A percentile compares a stretch with the other conserved stretches of the same genome.
Evolutionary conservation across 176 grass and related monocot species (phyloP).

Genomic region (Poa annua): DNA sequence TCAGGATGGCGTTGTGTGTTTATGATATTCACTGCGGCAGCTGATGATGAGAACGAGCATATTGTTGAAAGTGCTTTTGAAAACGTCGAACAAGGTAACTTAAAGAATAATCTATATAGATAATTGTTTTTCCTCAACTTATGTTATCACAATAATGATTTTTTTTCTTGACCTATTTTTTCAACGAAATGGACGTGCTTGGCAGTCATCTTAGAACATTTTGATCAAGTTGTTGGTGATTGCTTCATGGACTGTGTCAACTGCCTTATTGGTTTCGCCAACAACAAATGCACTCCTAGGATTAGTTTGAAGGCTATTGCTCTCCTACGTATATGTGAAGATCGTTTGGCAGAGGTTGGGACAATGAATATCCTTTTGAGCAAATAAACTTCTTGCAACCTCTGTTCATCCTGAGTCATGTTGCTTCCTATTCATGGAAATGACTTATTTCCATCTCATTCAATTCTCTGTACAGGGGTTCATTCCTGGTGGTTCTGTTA

Average conservation of each 20-base stretch:
- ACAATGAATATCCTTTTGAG: constrained; percentile 28
- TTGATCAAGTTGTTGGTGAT: constrained; percentile 97
- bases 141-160: constrained; percentile 1
- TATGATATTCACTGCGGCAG: constrained; percentile 98
- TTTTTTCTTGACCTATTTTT: constrained; percentile 29
- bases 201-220: constrained; percentile 98
- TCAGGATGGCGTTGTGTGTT: constrained; percentile 98
- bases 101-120: constrained; percentile 24
- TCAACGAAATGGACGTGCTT: constrained; percentile 39
- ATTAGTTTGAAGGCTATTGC: constrained; percentile 99
- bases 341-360: constrained; percentile 97
- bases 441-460: constrained; percentile 25
- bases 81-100: constrained; percentile 92
- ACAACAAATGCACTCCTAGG: constrained; percentile 90
- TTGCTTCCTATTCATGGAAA: constrained; percentile 35
- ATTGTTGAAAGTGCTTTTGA: constrained; percentile 99
- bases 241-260: constrained; percentile 99
- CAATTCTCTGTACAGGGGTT: constrained; percentile 67
- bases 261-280: constrained; percentile 96
- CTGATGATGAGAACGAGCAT: constrained; percentile 89
- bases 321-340: constrained; percentile 98
- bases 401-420: constrained; percentile 2
- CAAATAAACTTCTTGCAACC: constrained; percentile 13
- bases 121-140: constrained; percentile 33
- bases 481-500: constrained; percentile 90